Evolutionary conservation across 495 filamentous ascomycete species (phyloP), one percentile per base, ranked within the genome.

Genomic region (Aspergillus panamensis): DNA sequence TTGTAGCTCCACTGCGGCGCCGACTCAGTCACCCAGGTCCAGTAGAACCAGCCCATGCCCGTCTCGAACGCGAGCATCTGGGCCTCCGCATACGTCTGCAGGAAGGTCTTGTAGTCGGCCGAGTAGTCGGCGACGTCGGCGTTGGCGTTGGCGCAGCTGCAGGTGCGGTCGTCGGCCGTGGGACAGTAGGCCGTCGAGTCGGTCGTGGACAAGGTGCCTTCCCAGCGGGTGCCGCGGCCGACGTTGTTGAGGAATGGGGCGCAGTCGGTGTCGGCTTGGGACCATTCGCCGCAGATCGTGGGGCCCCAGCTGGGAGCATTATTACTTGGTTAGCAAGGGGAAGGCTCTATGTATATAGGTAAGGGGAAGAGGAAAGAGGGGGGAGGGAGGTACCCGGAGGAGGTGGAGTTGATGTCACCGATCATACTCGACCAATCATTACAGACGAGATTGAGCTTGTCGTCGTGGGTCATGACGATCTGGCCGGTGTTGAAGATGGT

Each of bases 261-360:
- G 75, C 95, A 99, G 74, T 99, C 95, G 12, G 95, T 97, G 68
- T 99, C 95, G 43, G 95, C 93, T 79, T 97, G 94, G 3, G 87
- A 91, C 91, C 92, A 99, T 80, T 99, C 95, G 64, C 93, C 95
- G 69, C 93, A 90, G 52, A 97, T 85, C n/a, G 92, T 97, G 6
- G 94, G 94, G 0, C 95, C 95, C 79, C 92, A 99, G 25, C 25
- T 25, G 25, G 25, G 5, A n/a, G n/a, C 5, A 25, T 2, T 5
- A 25, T 25, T 2, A 25, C 25, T 5, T 25, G 25, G 25, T 25
- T 25, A 25, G 25, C 39, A 82, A 83, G n/a, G n/a, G n/a, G n/a
- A n/a, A n/a, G n/a, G n/a, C n/a, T n/a, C n/a, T n/a, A n/a, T n/a
- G n/a, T n/a, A n/a, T n/a, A n/a, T n/a, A n/a, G n/a, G n/a, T n/a